Conservation (phyloP, 2,329 filamentous ascomycete genomes). For the Furcasterigmium sp. region DNA sequence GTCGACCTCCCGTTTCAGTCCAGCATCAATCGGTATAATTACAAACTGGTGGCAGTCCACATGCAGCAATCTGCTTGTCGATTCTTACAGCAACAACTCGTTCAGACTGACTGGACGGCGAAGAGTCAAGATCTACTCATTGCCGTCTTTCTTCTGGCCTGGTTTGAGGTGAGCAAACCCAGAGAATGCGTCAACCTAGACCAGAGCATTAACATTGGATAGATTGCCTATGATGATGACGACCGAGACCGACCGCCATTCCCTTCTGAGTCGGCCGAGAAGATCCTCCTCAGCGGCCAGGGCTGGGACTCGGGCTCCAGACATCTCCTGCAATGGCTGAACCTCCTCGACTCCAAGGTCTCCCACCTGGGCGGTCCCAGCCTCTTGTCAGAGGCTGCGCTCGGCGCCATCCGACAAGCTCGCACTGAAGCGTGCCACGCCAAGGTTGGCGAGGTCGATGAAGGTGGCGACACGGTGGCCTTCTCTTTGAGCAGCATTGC, state of each 20-base stretch:
- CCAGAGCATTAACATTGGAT: background rate
- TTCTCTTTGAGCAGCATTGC: background rate
- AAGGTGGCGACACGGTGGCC: too few species aligned
- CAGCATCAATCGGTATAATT: background rate
- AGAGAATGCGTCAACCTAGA: too few species aligned
- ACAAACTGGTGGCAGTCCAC: background rate
- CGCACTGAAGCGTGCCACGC: background rate
- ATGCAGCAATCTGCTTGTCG: background rate
- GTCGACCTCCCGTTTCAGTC: too few species aligned
- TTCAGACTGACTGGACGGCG: background rate
- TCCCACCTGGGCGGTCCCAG: background rate
- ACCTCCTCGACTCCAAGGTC: conserved; percentile 2
- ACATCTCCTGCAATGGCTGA: background rate
- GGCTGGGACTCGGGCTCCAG: background rate
- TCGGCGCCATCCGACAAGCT: background rate
- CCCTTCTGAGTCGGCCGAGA: background rate
- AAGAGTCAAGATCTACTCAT: background rate
- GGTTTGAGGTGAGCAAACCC: conserved; percentile 1
- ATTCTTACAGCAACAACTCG: background rate
- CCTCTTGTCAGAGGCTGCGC: background rate
- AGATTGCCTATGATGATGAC: background rate
- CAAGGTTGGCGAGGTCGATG: background rate
- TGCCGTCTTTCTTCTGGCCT: background rate
- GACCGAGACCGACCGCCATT: background rate
- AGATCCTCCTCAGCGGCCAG: background rate